Conservation (phyloP, 2,329 filamentous ascomycete species). For the Botrytis pseudocinerea region DNA sequence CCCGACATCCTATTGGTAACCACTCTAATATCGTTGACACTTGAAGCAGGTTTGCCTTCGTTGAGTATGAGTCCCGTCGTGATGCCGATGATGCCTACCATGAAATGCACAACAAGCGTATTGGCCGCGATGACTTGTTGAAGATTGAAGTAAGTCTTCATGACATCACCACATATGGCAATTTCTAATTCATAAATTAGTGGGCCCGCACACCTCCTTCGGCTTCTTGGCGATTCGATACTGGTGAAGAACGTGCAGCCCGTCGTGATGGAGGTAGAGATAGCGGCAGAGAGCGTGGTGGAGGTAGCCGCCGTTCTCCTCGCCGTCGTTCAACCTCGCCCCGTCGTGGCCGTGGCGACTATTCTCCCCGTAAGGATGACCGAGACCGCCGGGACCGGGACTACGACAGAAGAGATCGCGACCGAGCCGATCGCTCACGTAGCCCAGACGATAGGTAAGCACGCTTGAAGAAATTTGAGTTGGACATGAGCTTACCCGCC, state of each 20-base stretch:
- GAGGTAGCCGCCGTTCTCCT: conserved; percentile 56
- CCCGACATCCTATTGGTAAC: conserved; percentile 30
- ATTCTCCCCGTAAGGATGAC: conserved; percentile 87
- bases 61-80: conserved; percentile 97
- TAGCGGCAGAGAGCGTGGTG: conserved; percentile 29
- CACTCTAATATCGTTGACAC: conserved; percentile 42
- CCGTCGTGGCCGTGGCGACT: conserved; percentile 71
- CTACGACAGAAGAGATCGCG: conserved; percentile 67
- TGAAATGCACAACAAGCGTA: conserved; percentile 99
- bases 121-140: conserved; percentile 83
- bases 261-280: conserved; percentile 48
- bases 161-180: neutral
- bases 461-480: neutral
- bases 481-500: conserved; percentile 1
- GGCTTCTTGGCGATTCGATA: conserved; percentile 97
- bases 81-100: conserved; percentile 99
- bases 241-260: conserved; percentile 69
- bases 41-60: conserved; percentile 81
- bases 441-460: conserved; percentile 64
- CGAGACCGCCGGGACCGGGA: conserved; percentile 79
- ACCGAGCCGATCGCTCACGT: conserved; percentile 61
- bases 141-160: conserved; percentile 83
- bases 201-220: conserved; percentile 98
- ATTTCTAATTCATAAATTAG: conserved; percentile 51
- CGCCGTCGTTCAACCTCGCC: conserved; percentile 76